Evolutionary conservation across 225 moss, liverwort and hornwort genomes (phyloP), one percentile per base, ranked within the genome.

Genomic region (Bryoerythrophyllum caledonicum): DNA sequence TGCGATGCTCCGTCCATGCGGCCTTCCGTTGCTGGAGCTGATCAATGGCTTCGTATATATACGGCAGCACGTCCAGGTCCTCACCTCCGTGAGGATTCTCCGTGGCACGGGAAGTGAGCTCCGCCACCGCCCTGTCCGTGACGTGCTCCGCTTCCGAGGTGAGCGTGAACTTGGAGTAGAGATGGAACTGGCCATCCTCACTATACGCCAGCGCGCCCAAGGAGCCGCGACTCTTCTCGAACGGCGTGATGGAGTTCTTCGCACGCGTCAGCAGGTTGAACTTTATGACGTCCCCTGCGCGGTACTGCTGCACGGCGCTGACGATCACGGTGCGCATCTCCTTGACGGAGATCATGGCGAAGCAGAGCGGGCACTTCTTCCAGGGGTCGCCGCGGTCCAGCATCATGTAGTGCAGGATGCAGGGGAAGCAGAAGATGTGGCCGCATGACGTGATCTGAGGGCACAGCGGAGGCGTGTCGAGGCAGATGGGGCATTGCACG

Each of bases 361-460:
- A 99, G 80, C 97, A 99, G 62, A 99, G 93, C 10, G 97, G 97
- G 65, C 97, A 99, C 71, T 95, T 99, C 79, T 99, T 99, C 91
- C 90, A 91, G 19, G 84, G 86, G 70, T 94, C 97, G 43, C 86
- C 81, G 19, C 88, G 90, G 16, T 79, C 95, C 83, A 93, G 82
- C 78, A 99, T 85, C 68, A 99, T 78, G 72, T 99, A 95, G 68
- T 93, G 90, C 68, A 95, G 79, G 74, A 95, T 86, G 68, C 97
- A 99, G 27, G 97, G 93, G 77, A 95, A 95, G 82, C 97, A 99
- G 63, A 93, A 99, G 14, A 94, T 91, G 63, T 99, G 97, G 35
- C 97, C 97, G 60, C 97, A 99, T 8, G 95, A 93, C 49, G 97
- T 99, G 51, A 99, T 99, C 76, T 99, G 97, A 60, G 97, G 91